Evolutionary conservation across 345 rosid species (phyloP).

Genomic region (Citropsis articulata): DNA sequence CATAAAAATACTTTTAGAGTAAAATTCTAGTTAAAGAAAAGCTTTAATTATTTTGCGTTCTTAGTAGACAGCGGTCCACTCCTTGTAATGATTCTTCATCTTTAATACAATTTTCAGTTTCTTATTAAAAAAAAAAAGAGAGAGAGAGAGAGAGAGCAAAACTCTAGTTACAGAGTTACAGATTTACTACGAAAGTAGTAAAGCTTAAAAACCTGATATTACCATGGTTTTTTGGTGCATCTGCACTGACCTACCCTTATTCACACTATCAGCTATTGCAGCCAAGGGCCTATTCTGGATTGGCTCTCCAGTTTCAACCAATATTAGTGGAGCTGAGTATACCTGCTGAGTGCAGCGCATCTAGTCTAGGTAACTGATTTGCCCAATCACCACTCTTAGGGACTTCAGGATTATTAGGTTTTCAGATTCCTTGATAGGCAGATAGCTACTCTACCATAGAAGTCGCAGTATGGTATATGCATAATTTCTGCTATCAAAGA

Average conservation of each 20-base stretch:
- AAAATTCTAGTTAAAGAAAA: no score
- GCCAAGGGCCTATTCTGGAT: not conserved
- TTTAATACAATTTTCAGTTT: no score
- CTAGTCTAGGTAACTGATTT: not conserved
- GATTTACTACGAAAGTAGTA: not conserved
- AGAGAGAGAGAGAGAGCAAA: no score
- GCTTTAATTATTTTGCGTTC: no score
- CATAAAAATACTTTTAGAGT: no score
- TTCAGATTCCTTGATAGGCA: not conserved
- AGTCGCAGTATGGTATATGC: not conserved
- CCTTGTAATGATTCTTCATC: no score
- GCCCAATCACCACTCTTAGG: not conserved
- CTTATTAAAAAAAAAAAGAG: not conserved
- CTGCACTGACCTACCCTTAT: not conserved
- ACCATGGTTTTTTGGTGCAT: not conserved
- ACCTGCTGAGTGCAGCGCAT: not conserved
- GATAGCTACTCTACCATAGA: not conserved
- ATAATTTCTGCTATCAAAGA: constrained; percentile 1
- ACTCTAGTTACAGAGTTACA: not conserved
- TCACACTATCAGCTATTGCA: not conserved
- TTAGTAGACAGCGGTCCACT: not conserved
- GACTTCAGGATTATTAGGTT: no score
- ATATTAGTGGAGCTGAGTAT: not conserved
- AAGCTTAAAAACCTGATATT: not conserved
- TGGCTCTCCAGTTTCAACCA: not conserved